Base-by-base conservation (phyloP, 2,329 filamentous ascomycete genomes). In the Colletotrichum liriopes region DNA sequence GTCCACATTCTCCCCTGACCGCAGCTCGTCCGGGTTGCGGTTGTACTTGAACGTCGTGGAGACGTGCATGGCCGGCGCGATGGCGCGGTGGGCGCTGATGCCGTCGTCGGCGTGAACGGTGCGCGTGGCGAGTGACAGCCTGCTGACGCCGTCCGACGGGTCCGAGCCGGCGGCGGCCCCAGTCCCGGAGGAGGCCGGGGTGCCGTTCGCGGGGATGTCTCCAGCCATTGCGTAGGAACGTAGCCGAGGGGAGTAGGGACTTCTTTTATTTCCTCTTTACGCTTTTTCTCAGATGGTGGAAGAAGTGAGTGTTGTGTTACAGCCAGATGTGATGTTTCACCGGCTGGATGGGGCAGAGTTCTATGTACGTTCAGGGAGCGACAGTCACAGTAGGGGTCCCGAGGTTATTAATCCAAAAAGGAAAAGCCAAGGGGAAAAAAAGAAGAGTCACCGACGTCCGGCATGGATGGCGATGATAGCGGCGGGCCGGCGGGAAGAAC, bases 31-130 rank as follows among this genome's bases (percentile, higher is more conserved):
- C 2, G 94, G 93, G 79, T 98, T 88, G 65, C 86, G 83, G 37
- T 87, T 86, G 82, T 98, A 98, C 76, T 94, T 91, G 83, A 94
- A 98, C 20, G 94, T 98, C 16, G 96, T 98, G 73, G 94, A 95
- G 74, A 97, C 91, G 81, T 98, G 96, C 79, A 98, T 87, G 5
- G 96, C 91, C 71, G 96, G 96, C 16, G 96, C 95, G 67, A 98
- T 93, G 79, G 96, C 94, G 62, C 91, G 87, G 76, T 93, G 90
- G 43, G 87, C 83, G 81, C 94, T 94, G 77, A 96, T 88, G 77
- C 86, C 86, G 83, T 97, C 92, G 78, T 97, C 95, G 74, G 93
- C 94, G 81, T 97, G 95, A 74, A 97, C 86, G n/a, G 93, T 89
- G 67, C 90, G 88, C 7, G 94, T 94, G 9, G 93, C 89, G 60